These are phyloP conservation scores for Kwoniella shivajii DNA, from an alignment of 1,284 basidiomycete genomes.

Conservation along the genomic window DNA sequence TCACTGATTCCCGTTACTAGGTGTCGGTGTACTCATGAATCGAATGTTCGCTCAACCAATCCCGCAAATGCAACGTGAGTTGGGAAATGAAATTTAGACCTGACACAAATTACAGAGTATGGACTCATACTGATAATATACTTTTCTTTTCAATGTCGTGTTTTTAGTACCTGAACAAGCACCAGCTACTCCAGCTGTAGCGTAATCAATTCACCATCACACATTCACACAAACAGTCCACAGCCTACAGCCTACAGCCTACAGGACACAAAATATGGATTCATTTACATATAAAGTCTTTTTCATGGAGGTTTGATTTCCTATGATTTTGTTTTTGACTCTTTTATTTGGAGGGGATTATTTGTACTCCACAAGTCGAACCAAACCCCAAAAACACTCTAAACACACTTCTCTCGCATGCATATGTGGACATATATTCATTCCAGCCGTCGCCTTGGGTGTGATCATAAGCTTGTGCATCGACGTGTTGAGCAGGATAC, in stretches of 20 bases:
- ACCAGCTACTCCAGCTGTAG: conserved; percentile 29
- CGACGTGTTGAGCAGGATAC: too few species aligned
- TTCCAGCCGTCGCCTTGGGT: too few species aligned
- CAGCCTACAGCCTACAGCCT: neutral
- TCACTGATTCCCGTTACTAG: conserved; percentile 13
- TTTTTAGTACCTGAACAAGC: conserved; percentile 39
- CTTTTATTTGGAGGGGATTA: too few species aligned
- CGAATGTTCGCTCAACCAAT: conserved; percentile 53
- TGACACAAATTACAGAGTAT: too few species aligned
- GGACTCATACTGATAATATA: too few species aligned
- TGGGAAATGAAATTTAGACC: neutral
- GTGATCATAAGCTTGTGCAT: too few species aligned
- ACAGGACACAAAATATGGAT: neutral
- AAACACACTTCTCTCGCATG: neutral
- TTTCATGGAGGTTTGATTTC: too few species aligned
- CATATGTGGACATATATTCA: conserved; percentile 3
- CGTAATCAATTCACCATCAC: conserved; percentile 19
- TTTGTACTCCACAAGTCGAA: too few species aligned
- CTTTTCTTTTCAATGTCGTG: too few species aligned
- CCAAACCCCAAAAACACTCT: too few species aligned
- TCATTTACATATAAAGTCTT: too few species aligned
- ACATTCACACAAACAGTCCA: neutral
- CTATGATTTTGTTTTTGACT: too few species aligned
- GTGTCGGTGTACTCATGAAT: conserved; percentile 54
- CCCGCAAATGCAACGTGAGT: conserved; percentile 51